Base-by-base conservation (phyloP, 2,329 filamentous ascomycete genomes). In the Chrysosporium keratinophilum region DNA sequence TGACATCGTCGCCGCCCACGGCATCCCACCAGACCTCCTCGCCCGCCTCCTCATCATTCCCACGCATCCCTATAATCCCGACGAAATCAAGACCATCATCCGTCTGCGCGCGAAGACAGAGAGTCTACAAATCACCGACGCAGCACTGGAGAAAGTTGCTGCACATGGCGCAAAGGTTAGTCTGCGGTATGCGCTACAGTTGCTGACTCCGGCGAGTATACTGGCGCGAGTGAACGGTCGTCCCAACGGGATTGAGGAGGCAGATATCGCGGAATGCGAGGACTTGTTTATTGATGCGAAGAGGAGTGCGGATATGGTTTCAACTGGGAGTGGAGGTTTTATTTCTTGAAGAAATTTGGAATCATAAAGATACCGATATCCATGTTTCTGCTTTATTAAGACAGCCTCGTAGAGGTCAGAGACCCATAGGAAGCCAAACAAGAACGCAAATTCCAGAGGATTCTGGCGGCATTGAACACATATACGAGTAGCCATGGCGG, bases 11-110 rank as follows among this genome's bases (percentile, higher is more conserved):
- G 88, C 89, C 54, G 88, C 93, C 3, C 93, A 98, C 73, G 93
- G 93, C 65, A 85, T 98, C 62, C 93, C 93, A 14, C 82, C 91
- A 9, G 93, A 98, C 71, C 89, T 98, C 62, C 80, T 98, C 53
- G 86, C 88, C 52, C 88, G 93, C 56, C 82, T 98, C 53, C 86
- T 98, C 66, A 97, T 98, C 73, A 85, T 98, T 65, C 93, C 93
- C 43, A 98, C 93, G 15, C 87, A 89, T 62, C 84, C 89, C 10
- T 98, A 97, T 74, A 80, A 84, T 57, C 80, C 83, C 41, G 82
- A 88, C 14, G 93, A 98, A 74, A 95, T 98, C 69, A 89, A 89
- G 74, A 83, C 84, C 57, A 98, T 98, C 70, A 85, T 97, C 63
- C 81, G 84, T 61, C 83, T 94, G 63, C 85, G 93, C 48, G 83